phyloP scores from a whole-genome alignment of 139 green algal genomes.

The Chlamydomonas eustigma region DNA sequence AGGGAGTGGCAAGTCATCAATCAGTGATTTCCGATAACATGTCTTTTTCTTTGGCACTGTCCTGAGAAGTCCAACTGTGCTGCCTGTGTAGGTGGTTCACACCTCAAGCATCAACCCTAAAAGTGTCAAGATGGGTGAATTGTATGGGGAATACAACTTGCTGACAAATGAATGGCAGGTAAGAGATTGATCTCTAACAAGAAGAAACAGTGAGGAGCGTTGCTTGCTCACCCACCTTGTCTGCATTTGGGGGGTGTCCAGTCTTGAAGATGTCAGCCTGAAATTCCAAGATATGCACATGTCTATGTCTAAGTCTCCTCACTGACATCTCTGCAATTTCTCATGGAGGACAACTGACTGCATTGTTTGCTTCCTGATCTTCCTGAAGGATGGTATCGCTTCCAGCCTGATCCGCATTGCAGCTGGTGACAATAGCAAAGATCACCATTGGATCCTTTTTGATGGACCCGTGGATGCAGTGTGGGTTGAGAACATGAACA shows the following conservation, averaged over 20 bases:
- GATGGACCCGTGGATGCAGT: conserved; percentile 79
- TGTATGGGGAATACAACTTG: conserved; percentile 76
- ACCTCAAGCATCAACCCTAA: conserved; percentile 77
- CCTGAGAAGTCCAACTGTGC: neutral
- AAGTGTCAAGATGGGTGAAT: conserved; percentile 71
- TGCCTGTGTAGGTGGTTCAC: conserved; percentile 20
- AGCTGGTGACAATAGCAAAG: conserved; percentile 37
- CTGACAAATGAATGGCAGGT: conserved; percentile 73
- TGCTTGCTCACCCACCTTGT: too few relatives aligned
- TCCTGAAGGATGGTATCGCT: conserved; percentile 65
- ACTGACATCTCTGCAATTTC: too few relatives aligned
- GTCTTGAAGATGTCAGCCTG: too few relatives aligned
- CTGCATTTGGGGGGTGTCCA: too few relatives aligned
- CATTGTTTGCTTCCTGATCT: too few relatives aligned
- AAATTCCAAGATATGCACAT: too few relatives aligned
- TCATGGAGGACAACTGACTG: too few relatives aligned
- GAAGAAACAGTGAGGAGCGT: too few relatives aligned
- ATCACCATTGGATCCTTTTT: conserved; percentile 75
- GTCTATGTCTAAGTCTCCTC: too few relatives aligned
- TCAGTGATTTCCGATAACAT: neutral
- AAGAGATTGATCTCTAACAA: too few relatives aligned
- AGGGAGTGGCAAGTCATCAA: too few relatives aligned
- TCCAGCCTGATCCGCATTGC: conserved; percentile 61
- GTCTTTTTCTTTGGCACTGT: neutral
- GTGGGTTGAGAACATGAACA: conserved; percentile 86